These are phyloP conservation scores for Myochromella boudieri DNA, from an alignment of 768 basidiomycete species.

Conservation along the genomic window DNA sequence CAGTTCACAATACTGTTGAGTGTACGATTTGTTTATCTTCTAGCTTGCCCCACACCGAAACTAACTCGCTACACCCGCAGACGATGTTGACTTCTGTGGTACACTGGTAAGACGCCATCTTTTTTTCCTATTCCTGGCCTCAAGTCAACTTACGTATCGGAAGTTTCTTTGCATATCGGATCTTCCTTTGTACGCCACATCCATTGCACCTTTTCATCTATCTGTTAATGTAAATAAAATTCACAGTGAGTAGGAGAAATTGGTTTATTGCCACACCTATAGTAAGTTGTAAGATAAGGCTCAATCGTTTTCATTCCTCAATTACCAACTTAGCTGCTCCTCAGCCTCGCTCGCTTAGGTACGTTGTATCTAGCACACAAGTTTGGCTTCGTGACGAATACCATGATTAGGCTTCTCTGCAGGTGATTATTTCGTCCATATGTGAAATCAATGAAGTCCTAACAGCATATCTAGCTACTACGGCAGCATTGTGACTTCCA, in stretches of 20 bases:
- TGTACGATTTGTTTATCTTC: background rate
- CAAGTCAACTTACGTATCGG: background rate
- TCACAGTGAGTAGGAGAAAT: background rate
- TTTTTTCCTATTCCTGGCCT: background rate
- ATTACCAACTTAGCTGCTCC: background rate
- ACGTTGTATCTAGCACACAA: too few relatives aligned
- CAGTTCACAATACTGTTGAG: background rate
- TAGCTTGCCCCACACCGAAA: too few relatives aligned
- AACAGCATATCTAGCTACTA: background rate
- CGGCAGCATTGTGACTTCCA: constrained; percentile 4
- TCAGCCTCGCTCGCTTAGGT: background rate
- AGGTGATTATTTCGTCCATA: too few relatives aligned
- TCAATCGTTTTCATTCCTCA: background rate
- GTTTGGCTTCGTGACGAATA: too few relatives aligned
- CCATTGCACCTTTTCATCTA: too few relatives aligned
- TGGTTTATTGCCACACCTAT: background rate
- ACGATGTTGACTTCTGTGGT: background rate
- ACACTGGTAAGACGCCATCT: background rate
- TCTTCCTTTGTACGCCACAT: constrained; percentile 1
- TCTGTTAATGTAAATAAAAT: too few relatives aligned
- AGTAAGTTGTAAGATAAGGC: background rate
- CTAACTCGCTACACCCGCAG: background rate
- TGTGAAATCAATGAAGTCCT: background rate
- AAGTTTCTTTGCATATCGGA: constrained; percentile 1
- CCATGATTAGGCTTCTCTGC: too few relatives aligned